Base-by-base conservation (phyloP, 345 rosid genomes). In the Brassica rapa region DNA sequence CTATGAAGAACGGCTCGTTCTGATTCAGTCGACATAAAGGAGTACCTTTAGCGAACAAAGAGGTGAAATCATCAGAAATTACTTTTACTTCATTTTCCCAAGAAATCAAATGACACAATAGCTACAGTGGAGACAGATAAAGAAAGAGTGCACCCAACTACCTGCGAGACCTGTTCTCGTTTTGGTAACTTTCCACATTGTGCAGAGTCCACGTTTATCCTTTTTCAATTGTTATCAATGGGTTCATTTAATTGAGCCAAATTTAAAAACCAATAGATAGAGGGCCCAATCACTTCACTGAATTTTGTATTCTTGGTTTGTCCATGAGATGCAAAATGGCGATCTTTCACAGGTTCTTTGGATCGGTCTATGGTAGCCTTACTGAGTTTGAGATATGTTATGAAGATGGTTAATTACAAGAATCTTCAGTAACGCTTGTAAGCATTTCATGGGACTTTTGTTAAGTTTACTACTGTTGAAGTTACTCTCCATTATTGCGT, bases 401-500 rank as follows among this genome's bases (percentile, higher is more conserved):
- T 76, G 83, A 91, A 82, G 35, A 32, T 32, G 35, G 6, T 30
- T 30, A 30, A 30, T 4, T 30, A 30, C 33, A 4, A 4, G 33
- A 30, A 29, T 29, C 32, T 29, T 29, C 33, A 30, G 24, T 5
- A 49, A 94, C 92, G 86, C 92, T 94, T 82, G 96, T 92, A 62
- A 24, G 88, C 94, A 10, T 86, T 94, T 63, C 88, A 89, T 66
- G 97, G 96, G 30, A 89, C 93, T 0, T 89, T 11, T 3, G 55
- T 33, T 33, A 5, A 33, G 9, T 33, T 33, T 37, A 37, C 41
- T 37, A 37, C 2, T 37, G 41, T 37, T 8, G 2, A 37, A 37
- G 41, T 37, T 37, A 37, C 10, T 37, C 41, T 37, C 41, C 41
- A 37, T 37, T 37, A 0, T 37, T 37, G 10, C 2, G 11, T 37